Conservation (phyloP, 148 eudicot genomes). For the Vaccinium vitisidaea region DNA sequence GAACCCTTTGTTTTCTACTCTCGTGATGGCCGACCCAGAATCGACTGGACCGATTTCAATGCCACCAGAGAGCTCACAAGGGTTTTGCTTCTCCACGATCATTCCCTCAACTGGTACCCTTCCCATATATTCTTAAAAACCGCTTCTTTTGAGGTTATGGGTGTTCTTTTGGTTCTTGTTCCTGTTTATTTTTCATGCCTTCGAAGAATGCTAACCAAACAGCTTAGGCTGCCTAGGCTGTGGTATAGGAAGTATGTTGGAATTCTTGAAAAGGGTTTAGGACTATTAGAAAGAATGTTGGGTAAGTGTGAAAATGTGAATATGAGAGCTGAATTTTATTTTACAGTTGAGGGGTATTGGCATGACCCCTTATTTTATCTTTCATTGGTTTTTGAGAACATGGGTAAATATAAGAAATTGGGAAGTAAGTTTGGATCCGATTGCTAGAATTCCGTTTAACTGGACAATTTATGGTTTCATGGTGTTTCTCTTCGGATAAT, state of each 20-base stretch:
- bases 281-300: neutral
- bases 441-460: neutral
- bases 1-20: conserved; percentile 60
- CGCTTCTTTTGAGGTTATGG: neutral
- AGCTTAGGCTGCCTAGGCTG: neutral
- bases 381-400: neutral
- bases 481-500: neutral
- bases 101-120: conserved; percentile 64
- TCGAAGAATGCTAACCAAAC: neutral
- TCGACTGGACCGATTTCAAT: conserved; percentile 91
- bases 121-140: neutral
- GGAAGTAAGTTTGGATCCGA: neutral
- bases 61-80: conserved; percentile 90
- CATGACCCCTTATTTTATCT: neutral
- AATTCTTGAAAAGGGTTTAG: neutral
- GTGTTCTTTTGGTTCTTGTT: neutral
- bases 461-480: neutral
- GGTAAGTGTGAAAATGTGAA: neutral
- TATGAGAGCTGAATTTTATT: neutral
- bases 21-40: conserved; percentile 58
- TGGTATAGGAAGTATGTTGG: neutral
- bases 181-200: neutral
- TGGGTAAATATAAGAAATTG: neutral
- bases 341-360: neutral
- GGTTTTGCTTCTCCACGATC: conserved; percentile 79